Conservation (phyloP, 768 basidiomycete species). For the Baorangia bicolor region DNA sequence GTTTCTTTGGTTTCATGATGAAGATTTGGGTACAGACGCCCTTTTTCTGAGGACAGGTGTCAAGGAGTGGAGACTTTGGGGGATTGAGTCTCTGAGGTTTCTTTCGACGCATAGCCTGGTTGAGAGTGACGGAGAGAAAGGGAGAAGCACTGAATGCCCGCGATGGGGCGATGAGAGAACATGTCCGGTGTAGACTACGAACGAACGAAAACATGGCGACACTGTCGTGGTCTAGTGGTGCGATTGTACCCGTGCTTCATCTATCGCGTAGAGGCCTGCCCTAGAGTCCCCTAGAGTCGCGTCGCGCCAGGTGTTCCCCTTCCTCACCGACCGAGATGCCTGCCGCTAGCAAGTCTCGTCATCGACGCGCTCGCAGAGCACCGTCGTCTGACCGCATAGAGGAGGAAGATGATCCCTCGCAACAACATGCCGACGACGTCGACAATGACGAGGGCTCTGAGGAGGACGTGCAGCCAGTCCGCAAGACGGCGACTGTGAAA, state of each 20-base stretch:
- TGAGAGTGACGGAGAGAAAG: slow-evolving; percentile 65
- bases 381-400: slow-evolving; percentile 59
- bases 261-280: slow-evolving; percentile 30
- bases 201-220: slow-evolving; percentile 31
- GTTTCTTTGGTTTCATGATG: slow-evolving; percentile 91
- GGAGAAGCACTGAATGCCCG: slow-evolving; percentile 66
- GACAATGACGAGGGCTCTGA: slow-evolving; percentile 33
- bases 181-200: slow-evolving; percentile 22
- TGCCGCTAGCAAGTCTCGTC: slow-evolving; percentile 37
- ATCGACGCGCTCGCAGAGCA: slow-evolving; percentile 41
- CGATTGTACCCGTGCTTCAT: background rate
- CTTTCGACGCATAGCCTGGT: slow-evolving; percentile 85
- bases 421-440: slow-evolving; percentile 43
- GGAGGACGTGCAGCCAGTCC: slow-evolving; percentile 41
- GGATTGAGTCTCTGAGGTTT: slow-evolving; percentile 46
- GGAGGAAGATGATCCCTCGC: slow-evolving; percentile 47
- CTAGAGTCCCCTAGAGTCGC: slow-evolving; percentile 26
- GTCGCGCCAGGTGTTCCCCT: slow-evolving; percentile 9
- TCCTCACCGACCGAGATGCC: slow-evolving; percentile 30
- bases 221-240: background rate
- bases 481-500: slow-evolving; percentile 26
- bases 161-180: slow-evolving; percentile 18
- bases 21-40: slow-evolving; percentile 85
- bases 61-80: slow-evolving; percentile 73
- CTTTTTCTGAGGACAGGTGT: slow-evolving; percentile 81